These are phyloP conservation scores for Yamadazyma epiphylla DNA, from an alignment of 1,139 yeast species.

Conservation along the genomic window DNA sequence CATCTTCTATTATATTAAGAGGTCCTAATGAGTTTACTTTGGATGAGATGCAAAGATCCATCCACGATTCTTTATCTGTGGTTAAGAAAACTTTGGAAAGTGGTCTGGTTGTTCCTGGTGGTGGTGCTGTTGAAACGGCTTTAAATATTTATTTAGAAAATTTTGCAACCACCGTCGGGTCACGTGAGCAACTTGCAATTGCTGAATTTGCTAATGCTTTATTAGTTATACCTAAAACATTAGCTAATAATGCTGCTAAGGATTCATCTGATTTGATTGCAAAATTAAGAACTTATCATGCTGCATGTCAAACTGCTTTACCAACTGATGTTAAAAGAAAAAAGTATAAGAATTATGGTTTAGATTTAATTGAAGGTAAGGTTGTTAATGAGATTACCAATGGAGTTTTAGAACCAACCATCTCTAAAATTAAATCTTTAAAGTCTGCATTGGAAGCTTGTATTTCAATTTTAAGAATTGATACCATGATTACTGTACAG, in stretches of 20 bases:
- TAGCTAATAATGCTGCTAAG: slow-evolving; percentile 97
- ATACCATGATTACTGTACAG: slow-evolving; percentile 95
- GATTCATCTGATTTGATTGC: slow-evolving; percentile 94
- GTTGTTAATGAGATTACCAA: slow-evolving; percentile 78
- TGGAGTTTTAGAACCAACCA: slow-evolving; percentile 95
- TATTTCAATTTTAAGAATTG: slow-evolving; percentile 94
- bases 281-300: slow-evolving; percentile 92
- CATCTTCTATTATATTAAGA: slow-evolving; percentile 87
- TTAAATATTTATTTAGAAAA: slow-evolving; percentile 91
- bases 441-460: slow-evolving; percentile 98
- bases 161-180: slow-evolving; percentile 96
- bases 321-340: slow-evolving; percentile 79
- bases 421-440: slow-evolving; percentile 86
- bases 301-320: slow-evolving; percentile 87
- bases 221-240: slow-evolving; percentile 90
- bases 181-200: slow-evolving; percentile 96
- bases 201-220: slow-evolving; percentile 94
- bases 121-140: slow-evolving; percentile 98
- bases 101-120: slow-evolving; percentile 96
- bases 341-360: slow-evolving; percentile 84
- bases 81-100: slow-evolving; percentile 95
- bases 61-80: slow-evolving; percentile 91
- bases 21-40: slow-evolving; percentile 95
- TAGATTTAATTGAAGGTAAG: slow-evolving; percentile 88
- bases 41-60: slow-evolving; percentile 97